These are phyloP conservation scores for Epichloe amarillans DNA, from an alignment of 2,329 filamentous ascomycete species.

Conservation along the genomic window DNA sequence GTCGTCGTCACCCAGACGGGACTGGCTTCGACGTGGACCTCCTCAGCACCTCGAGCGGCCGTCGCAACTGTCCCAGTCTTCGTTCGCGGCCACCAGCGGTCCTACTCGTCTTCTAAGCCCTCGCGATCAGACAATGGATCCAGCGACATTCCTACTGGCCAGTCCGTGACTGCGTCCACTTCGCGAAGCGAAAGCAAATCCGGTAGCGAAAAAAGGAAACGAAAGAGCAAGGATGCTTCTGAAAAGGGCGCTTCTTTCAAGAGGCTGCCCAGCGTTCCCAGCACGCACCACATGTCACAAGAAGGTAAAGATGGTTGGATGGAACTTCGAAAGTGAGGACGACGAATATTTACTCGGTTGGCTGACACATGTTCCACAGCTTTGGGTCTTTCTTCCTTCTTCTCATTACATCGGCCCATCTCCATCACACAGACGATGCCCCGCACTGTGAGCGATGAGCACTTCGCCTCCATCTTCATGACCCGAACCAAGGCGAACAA, in stretches of 20 bases:
- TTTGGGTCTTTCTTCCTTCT: conserved; percentile 80
- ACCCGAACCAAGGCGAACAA: conserved; percentile 34
- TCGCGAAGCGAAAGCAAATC: conserved; percentile 29
- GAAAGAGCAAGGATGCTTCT: conserved; percentile 40
- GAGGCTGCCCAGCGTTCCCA: conserved; percentile 60
- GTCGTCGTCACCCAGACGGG: conserved; percentile 34
- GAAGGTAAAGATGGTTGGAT: conserved; percentile 36
- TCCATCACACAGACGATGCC: conserved; percentile 76
- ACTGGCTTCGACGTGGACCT: conserved; percentile 28
- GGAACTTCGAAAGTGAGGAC: background rate
- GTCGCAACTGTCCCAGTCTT: conserved; percentile 22
- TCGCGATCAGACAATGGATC: conserved; percentile 45
- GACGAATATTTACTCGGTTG: background rate
- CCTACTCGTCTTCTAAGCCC: conserved; percentile 50
- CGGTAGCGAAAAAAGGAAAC: conserved; percentile 39
- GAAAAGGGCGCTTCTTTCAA: conserved; percentile 32
- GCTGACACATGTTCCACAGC: conserved; percentile 36
- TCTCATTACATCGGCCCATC: conserved; percentile 89
- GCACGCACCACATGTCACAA: conserved; percentile 57
- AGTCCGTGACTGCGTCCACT: conserved; percentile 35
- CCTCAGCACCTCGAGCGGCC: conserved; percentile 26
- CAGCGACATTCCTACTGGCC: conserved; percentile 34
- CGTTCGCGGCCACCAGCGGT: conserved; percentile 34
- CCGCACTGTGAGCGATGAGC: conserved; percentile 53
- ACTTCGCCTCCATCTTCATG: conserved; percentile 77